These are phyloP conservation scores for Melampsora occidentalis DNA, from an alignment of 1,284 basidiomycete species.

Conservation along the genomic window DNA sequence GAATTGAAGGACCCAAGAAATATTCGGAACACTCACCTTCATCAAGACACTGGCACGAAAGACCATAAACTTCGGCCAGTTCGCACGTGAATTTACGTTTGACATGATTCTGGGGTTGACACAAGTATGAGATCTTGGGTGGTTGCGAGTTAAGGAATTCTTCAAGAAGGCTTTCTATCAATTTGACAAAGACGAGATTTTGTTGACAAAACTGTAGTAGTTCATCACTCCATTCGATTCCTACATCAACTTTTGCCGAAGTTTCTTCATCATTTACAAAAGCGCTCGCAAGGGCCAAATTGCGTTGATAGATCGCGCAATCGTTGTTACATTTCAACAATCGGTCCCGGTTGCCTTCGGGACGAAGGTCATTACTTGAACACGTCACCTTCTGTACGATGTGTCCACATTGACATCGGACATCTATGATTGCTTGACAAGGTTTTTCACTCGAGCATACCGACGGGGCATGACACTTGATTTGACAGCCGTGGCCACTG, in stretches of 20 bases:
- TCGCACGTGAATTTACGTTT: conserved; percentile 23
- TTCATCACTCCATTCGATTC: conserved; percentile 16
- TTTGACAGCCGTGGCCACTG: conserved; percentile 31
- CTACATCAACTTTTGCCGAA: too few relatives aligned
- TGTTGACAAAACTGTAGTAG: conserved; percentile 27
- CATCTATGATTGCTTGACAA: conserved; percentile 20
- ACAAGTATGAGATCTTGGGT: background rate
- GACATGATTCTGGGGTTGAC: conserved; percentile 15
- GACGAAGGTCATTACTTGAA: conserved; percentile 23
- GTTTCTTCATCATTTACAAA: conserved; percentile 1
- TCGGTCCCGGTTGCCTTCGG: conserved; percentile 29
- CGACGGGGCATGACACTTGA: conserved; percentile 39
- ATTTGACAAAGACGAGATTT: conserved; percentile 9
- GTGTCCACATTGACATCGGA: conserved; percentile 38
- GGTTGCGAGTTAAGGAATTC: conserved; percentile 17
- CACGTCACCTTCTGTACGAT: conserved; percentile 25
- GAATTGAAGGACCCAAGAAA: background rate
- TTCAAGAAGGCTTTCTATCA: conserved; percentile 28
- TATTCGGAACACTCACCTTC: background rate
- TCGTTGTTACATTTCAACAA: conserved; percentile 36
- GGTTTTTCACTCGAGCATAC: conserved; percentile 21
- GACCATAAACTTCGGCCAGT: conserved; percentile 14
- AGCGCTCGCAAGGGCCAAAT: conserved; percentile 14
- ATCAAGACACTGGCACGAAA: conserved; percentile 16
- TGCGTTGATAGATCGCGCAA: conserved; percentile 22